Evolutionary conservation across 352 stramenopile species (phyloP).

Genomic region (Globisporangium acanthophoron): DNA sequence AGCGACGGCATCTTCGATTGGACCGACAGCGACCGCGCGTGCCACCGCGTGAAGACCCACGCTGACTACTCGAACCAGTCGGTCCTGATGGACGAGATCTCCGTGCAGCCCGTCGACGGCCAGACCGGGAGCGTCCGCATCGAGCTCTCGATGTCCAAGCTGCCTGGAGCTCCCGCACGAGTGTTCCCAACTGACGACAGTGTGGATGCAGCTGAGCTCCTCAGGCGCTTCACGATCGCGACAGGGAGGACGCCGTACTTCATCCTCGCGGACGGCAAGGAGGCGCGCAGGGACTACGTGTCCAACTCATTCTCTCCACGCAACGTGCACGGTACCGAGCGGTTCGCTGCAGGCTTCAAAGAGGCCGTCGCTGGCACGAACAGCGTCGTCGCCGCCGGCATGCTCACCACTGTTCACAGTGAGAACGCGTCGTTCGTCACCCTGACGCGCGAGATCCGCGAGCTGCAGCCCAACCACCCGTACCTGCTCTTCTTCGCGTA

Average conservation of each 20-base stretch:
- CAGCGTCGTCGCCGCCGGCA: conserved; percentile 40
- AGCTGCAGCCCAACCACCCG: conserved; percentile 31
- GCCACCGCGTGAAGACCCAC: conserved; percentile 51
- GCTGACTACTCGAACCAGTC: conserved; percentile 81
- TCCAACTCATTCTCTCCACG: conserved; percentile 25
- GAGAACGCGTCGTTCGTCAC: conserved; percentile 48
- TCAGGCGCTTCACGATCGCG: conserved; percentile 17
- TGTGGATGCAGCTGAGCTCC: not conserved
- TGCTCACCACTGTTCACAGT: conserved; percentile 23
- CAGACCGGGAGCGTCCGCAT: conserved; percentile 44
- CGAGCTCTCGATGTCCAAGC: conserved; percentile 47
- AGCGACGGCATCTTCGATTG: conserved; percentile 66
- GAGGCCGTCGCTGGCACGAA: conserved; percentile 21
- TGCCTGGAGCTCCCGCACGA: conserved; percentile 20
- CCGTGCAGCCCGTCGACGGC: conserved; percentile 29
- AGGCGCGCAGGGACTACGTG: conserved; percentile 28
- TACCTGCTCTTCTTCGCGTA: conserved; percentile 78
- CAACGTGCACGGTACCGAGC: not conserved
- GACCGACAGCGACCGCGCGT: conserved; percentile 23
- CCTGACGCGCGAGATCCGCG: conserved; percentile 32
- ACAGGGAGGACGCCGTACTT: conserved; percentile 54
- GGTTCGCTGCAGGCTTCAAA: conserved; percentile 21
- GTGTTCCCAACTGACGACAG: not conserved
- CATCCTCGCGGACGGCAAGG: conserved; percentile 47
- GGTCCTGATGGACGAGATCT: conserved; percentile 44